Base-by-base conservation (phyloP, 1,139 yeast genomes). In the Kluyveromyces sp. region DNA sequence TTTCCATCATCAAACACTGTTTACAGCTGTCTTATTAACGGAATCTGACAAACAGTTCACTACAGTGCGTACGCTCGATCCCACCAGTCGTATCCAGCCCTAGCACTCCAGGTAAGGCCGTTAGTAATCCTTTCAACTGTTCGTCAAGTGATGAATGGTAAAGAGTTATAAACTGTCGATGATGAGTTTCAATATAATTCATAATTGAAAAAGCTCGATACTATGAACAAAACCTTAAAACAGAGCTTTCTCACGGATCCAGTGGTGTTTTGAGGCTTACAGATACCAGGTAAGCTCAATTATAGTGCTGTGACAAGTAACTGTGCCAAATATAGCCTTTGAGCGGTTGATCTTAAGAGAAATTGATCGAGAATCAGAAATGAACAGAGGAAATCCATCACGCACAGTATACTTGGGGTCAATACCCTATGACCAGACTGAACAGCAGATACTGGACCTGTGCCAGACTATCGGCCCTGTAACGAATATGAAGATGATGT, bases 371-470 rank as follows among this genome's bases (percentile, higher is more conserved):
- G 4, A 19, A 3, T 4, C 6, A 11, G 15, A 12, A 28, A 38
- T 38, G 41, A 38, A 38, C 36, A 42, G 40, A 28, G 45, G 45
- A 11, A 26, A 40, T 8, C 73, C 73, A 1, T 64, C 73, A 3
- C 57, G 66, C 46, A 75, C 73, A 29, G 75, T 80, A 3, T 77
- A 77, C 53, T 72, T 80, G 25, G 84, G 86, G 2, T 75, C 80
- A 2, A 78, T 81, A 25, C 88, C 88, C 2, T 80, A 74, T 54
- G 87, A 81, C 55, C 80, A 82, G 57, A 84, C 96, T 0, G 97
- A 89, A 61, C 95, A 87, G 56, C 96, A 89, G 63, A 83, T 89
- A 19, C 66, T 79, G 51, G 64, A 66, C 49, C 46, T 58, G 20
- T 60, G 65, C 43, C 50, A 53, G 34, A 56, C 56, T 40, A 59